Evolutionary conservation across 108 stramenopile genomes (phyloP).

Genomic region (Poteriospumella lacustris): DNA sequence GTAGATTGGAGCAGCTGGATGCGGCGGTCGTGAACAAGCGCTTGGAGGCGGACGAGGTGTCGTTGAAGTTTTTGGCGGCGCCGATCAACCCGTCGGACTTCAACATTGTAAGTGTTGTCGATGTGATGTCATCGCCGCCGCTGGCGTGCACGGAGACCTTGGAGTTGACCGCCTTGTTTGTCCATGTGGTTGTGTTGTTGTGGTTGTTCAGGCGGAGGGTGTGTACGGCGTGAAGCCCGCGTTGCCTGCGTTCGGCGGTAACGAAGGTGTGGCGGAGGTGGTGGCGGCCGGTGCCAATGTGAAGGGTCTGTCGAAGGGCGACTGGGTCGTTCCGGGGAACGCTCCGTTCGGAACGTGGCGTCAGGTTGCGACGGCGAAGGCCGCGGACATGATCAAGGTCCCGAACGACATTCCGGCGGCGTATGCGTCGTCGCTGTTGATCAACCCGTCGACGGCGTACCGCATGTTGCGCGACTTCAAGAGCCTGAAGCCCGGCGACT

Average conservation of each 20-base stretch:
- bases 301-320: slow-evolving; percentile 33
- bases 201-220: slow-evolving; percentile 38
- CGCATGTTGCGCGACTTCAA: slow-evolving; percentile 47
- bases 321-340: slow-evolving; percentile 49
- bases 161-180: no score
- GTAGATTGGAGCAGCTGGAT: neutral
- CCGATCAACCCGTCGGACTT: slow-evolving; percentile 51
- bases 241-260: slow-evolving; percentile 46
- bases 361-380: slow-evolving; percentile 37
- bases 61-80: slow-evolving; percentile 45
- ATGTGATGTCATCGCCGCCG: no score
- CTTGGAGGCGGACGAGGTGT: no score
- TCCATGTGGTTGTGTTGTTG: neutral
- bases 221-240: slow-evolving; percentile 40
- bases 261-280: slow-evolving; percentile 48
- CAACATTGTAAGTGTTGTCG: slow-evolving; percentile 31
- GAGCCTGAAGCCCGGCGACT: slow-evolving; percentile 40
- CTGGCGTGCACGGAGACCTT: no score
- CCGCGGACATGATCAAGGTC: slow-evolving; percentile 37
- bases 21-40: neutral
- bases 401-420: slow-evolving; percentile 46
- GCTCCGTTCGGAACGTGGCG: slow-evolving; percentile 47
- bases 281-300: slow-evolving; percentile 38
- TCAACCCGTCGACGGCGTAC: slow-evolving; percentile 49
- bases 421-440: slow-evolving; percentile 40